Percentiles rank a stretch among this genome's conserved stretches.
These are phyloP conservation scores for Neurospora tetrasperma DNA, from an alignment of 495 filamentous ascomycete species.

Conservation along the genomic window DNA sequence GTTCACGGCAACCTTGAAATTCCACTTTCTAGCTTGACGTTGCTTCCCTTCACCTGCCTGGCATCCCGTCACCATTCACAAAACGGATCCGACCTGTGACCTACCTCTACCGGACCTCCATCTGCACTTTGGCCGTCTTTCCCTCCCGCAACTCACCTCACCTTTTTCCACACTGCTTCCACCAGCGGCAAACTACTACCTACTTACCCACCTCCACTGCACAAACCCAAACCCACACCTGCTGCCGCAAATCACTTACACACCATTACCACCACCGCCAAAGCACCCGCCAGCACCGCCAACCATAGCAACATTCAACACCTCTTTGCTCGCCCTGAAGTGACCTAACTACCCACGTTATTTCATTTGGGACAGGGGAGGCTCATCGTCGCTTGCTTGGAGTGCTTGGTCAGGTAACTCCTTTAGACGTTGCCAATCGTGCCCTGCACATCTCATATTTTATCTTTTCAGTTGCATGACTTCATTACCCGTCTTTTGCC, in stretches of 20 bases:
- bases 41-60: neutral
- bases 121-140: neutral
- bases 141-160: neutral
- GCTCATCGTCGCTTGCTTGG: neutral
- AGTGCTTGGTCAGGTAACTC: neutral
- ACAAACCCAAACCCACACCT: neutral
- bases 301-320: neutral
- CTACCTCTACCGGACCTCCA: neutral
- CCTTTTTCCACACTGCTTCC: neutral
- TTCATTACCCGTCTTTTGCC: conserved; percentile 13
- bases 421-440: neutral
- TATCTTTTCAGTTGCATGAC: conserved; percentile 22
- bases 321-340: neutral
- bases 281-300: neutral
- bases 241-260: neutral
- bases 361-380: neutral
- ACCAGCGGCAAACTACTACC: neutral
- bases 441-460: neutral
- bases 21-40: neutral
- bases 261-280: neutral
- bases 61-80: neutral
- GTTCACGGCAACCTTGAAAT: neutral
- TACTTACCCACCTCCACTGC: neutral
- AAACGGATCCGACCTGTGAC: neutral
- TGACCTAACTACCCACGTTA: neutral